These are phyloP conservation scores for Fusarium citri DNA, from an alignment of 2,329 filamentous ascomycete species.

Conservation along the genomic window DNA sequence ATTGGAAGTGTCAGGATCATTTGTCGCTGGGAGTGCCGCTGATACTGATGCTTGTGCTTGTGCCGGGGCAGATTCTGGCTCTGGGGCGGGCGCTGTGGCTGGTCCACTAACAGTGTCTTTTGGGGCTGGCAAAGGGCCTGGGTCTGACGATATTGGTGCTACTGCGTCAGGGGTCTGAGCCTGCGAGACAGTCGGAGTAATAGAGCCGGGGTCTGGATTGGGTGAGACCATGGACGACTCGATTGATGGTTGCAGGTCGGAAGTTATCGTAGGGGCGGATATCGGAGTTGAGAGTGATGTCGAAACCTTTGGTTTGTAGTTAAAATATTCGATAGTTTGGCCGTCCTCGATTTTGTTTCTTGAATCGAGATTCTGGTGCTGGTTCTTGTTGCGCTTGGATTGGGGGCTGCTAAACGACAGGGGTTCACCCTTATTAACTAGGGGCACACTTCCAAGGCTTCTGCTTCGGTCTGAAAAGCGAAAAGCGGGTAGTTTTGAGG, in stretches of 20 bases:
- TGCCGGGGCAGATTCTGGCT: slow-evolving; percentile 25
- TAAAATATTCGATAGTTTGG: slow-evolving; percentile 9
- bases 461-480: slow-evolving; percentile 62
- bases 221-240: slow-evolving; percentile 45
- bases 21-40: slow-evolving; percentile 30
- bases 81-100: slow-evolving; percentile 29
- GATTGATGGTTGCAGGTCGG: slow-evolving; percentile 39
- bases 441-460: slow-evolving; percentile 39
- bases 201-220: slow-evolving; percentile 42
- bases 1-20: slow-evolving; percentile 40
- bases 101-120: slow-evolving; percentile 32
- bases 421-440: slow-evolving; percentile 38
- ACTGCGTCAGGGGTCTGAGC: slow-evolving; percentile 31
- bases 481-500: slow-evolving; percentile 67
- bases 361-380: slow-evolving; percentile 34
- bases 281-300: slow-evolving; percentile 22
- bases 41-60: slow-evolving; percentile 10
- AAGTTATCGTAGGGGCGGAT: slow-evolving; percentile 33
- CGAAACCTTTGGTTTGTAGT: slow-evolving; percentile 19
- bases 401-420: slow-evolving; percentile 29
- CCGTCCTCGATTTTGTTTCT: slow-evolving; percentile 33
- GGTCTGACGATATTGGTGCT: slow-evolving; percentile 27
- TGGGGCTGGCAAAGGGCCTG: slow-evolving; percentile 22
- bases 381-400: slow-evolving; percentile 28
- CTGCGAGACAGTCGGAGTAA: slow-evolving; percentile 36